phyloP scores from a whole-genome alignment of 225 moss, liverwort and hornwort genomes.

The Physcomitrium patens region DNA sequence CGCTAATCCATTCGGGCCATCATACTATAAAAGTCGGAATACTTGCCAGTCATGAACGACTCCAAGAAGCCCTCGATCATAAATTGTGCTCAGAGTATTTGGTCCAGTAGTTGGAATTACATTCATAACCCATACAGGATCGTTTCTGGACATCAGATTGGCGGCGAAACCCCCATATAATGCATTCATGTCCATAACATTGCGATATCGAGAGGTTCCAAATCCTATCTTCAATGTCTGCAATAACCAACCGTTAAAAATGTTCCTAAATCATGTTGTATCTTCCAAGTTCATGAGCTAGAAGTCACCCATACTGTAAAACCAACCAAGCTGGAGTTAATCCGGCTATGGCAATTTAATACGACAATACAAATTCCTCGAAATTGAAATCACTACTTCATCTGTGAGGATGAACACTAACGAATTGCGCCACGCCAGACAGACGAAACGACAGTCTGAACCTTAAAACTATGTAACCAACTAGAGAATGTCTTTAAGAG shows the following conservation, averaged over 20 bases:
- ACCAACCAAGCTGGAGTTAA: neutral
- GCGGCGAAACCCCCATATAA: conserved; percentile 64
- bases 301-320: neutral
- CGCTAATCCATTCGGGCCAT: neutral
- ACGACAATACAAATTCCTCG: neutral
- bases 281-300: neutral
- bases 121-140: conserved; percentile 83
- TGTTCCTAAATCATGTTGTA: conserved; percentile 7
- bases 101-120: conserved; percentile 55
- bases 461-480: neutral
- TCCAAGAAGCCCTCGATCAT: conserved; percentile 72
- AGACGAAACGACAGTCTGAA: neutral
- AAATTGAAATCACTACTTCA: conserved; percentile 2
- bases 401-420: neutral
- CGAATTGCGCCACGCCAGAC: neutral
- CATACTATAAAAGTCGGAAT: conserved; percentile 1
- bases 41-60: conserved; percentile 70
- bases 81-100: conserved; percentile 58
- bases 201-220: conserved; percentile 47
- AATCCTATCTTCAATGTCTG: conserved; percentile 54
- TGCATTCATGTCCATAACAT: conserved; percentile 83
- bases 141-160: conserved; percentile 43
- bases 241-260: conserved; percentile 22
- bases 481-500: neutral
- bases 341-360: neutral